These are phyloP conservation scores for Cyberlindnera suaveolens DNA, from an alignment of 805 yeast species.

Conservation along the genomic window DNA sequence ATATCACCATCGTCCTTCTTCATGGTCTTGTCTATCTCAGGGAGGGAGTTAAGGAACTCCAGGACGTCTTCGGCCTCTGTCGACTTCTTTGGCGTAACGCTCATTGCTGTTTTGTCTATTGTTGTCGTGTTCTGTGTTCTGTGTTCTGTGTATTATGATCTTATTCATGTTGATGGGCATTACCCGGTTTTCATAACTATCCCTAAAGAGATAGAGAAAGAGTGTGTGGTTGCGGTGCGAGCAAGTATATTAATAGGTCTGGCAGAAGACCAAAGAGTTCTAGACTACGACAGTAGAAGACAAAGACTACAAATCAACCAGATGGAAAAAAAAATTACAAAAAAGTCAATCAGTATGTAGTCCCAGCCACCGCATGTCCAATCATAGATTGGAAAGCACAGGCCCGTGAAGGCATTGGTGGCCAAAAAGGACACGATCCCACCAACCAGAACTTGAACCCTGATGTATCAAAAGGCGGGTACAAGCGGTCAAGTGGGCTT, in stretches of 20 bases:
- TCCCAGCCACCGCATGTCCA: background rate
- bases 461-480: constrained; percentile 14
- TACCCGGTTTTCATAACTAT: too few species aligned
- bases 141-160: background rate
- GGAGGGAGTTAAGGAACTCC: constrained; percentile 74
- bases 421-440: constrained; percentile 38
- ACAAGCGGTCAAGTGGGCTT: constrained; percentile 32
- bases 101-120: constrained; percentile 6
- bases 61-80: constrained; percentile 68
- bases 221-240: too few species aligned
- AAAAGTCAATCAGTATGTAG: background rate
- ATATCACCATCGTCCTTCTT: constrained; percentile 27
- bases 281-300: too few species aligned
- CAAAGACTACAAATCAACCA: background rate
- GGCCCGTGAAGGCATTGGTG: background rate
- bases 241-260: too few species aligned
- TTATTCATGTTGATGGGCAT: background rate
- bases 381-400: background rate
- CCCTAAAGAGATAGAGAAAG: too few species aligned
- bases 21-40: constrained; percentile 36
- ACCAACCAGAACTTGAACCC: constrained; percentile 21
- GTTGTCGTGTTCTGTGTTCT: background rate
- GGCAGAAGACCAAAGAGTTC: too few species aligned
- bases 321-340: background rate
- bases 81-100: constrained; percentile 26